Evolutionary conservation across 768 basidiomycete species (phyloP).

Genomic region (Grammothele lineata): DNA sequence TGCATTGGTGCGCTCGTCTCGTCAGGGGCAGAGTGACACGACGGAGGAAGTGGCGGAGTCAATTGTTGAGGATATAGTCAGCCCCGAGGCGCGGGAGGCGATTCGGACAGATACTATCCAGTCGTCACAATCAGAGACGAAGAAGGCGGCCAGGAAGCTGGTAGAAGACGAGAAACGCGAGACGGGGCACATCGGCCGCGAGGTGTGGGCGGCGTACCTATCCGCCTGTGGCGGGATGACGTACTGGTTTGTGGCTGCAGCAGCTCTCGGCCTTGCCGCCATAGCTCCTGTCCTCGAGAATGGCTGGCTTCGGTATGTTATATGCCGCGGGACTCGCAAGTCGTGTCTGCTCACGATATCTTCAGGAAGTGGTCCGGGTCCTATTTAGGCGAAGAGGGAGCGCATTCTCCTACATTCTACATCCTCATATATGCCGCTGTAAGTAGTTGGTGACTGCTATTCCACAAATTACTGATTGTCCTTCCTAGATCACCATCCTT

Average conservation of each 20-base stretch:
- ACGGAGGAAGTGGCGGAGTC: conserved; percentile 33
- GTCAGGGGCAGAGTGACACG: conserved; percentile 42
- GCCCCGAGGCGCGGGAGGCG: conserved; percentile 9
- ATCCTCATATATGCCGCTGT: conserved; percentile 67
- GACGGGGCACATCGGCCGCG: conserved; percentile 40
- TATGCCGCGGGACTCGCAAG: too few relatives aligned
- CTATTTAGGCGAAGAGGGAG: conserved; percentile 13
- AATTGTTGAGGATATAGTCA: conserved; percentile 16
- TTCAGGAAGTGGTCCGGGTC: conserved; percentile 34
- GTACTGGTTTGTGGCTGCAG: background rate
- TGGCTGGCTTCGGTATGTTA: conserved; percentile 36
- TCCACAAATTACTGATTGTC: too few relatives aligned
- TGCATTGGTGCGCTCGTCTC: conserved; percentile 30
- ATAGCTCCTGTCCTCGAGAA: conserved; percentile 41
- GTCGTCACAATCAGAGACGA: conserved; percentile 35
- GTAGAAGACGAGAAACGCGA: conserved; percentile 62
- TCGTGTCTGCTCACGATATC: too few relatives aligned
- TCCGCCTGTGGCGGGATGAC: background rate
- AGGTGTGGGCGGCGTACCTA: conserved; percentile 26
- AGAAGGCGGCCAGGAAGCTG: conserved; percentile 72
- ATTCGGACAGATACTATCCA: conserved; percentile 40
- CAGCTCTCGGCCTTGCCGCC: conserved; percentile 32
- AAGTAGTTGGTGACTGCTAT: conserved; percentile 29
- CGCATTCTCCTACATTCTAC: conserved; percentile 44
- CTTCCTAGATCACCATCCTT: too few relatives aligned